Conservation (phyloP, 2,329 filamentous ascomycete species). For the Pyricularia grisea region DNA sequence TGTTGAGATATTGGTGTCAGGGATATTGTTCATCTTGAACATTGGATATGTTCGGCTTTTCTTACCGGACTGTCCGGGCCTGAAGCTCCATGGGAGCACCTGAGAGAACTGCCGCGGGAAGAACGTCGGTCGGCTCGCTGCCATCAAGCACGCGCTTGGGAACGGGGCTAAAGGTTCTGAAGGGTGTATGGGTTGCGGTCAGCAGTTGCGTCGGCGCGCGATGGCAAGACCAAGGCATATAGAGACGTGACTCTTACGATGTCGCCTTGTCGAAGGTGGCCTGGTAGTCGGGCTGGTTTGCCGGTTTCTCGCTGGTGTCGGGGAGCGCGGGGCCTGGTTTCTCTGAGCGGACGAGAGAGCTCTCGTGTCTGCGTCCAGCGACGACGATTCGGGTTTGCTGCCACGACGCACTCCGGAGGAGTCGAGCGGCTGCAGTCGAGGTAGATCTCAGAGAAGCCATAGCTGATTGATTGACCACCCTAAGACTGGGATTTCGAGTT, state of each 20-base stretch:
- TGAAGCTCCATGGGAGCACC: constrained; percentile 91
- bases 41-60: not conserved
- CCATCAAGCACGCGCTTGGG: constrained; percentile 86
- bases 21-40: not conserved
- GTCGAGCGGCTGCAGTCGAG: constrained; percentile 36
- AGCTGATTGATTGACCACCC: constrained; percentile 14
- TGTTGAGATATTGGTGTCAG: not conserved
- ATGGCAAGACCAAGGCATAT: not conserved
- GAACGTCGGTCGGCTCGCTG: constrained; percentile 65
- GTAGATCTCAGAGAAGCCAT: constrained; percentile 61
- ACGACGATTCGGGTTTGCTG: constrained; percentile 24
- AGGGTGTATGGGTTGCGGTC: not conserved
- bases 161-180: constrained; percentile 79
- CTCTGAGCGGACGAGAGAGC: constrained; percentile 34
- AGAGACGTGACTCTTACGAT: constrained; percentile 53
- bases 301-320: constrained; percentile 23
- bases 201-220: not conserved
- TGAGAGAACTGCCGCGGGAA: constrained; percentile 79
- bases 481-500: not conserved
- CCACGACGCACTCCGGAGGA: constrained; percentile 36
- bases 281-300: constrained; percentile 71
- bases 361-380: constrained; percentile 45
- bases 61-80: constrained; percentile 84
- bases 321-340: constrained; percentile 20
- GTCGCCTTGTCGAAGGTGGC: constrained; percentile 79